Evolutionary conservation across 2,329 filamentous ascomycete species (phyloP).

Genomic region (Fusarium oligoseptatum): DNA sequence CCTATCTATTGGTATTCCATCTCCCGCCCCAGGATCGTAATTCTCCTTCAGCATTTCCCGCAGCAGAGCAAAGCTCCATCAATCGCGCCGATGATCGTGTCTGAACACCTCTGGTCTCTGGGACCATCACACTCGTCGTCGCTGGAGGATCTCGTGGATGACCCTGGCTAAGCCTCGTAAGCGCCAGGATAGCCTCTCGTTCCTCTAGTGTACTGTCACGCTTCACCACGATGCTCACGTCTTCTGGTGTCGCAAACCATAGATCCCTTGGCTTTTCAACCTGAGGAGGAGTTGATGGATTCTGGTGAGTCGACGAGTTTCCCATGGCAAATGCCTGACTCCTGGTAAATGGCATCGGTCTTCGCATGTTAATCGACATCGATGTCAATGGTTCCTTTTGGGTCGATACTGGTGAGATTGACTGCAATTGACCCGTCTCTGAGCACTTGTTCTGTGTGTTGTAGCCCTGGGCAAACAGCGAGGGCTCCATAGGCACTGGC

Average conservation of each 20-base stretch:
- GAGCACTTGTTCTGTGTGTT: slow-evolving; percentile 26
- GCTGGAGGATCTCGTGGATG: slow-evolving; percentile 13
- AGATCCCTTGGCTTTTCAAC: slow-evolving; percentile 37
- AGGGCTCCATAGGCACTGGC: slow-evolving; percentile 49
- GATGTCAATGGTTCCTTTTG: slow-evolving; percentile 42
- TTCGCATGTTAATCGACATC: slow-evolving; percentile 51
- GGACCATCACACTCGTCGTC: slow-evolving; percentile 8
- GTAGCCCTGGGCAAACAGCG: background rate
- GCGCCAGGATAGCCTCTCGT: slow-evolving; percentile 41
- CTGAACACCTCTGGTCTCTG: slow-evolving; percentile 22
- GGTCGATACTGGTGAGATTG: slow-evolving; percentile 28
- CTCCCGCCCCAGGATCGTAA: slow-evolving; percentile 38
- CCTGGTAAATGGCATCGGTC: slow-evolving; percentile 29
- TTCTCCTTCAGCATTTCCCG: slow-evolving; percentile 14
- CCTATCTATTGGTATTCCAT: slow-evolving; percentile 25
- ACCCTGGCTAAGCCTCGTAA: slow-evolving; percentile 44
- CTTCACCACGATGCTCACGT: slow-evolving; percentile 26
- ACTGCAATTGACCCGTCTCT: slow-evolving; percentile 35
- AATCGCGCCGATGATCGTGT: slow-evolving; percentile 33
- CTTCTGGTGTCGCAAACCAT: slow-evolving; percentile 15
- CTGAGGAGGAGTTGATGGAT: slow-evolving; percentile 38
- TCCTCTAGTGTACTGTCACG: slow-evolving; percentile 31
- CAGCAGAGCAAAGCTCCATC: slow-evolving; percentile 15
- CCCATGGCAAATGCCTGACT: slow-evolving; percentile 43
- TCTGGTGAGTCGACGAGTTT: slow-evolving; percentile 32